Percentiles rank a stretch among this genome's conserved stretches.
Evolutionary conservation across 805 yeast species (phyloP).

Genomic region (Yarrowia sp.): DNA sequence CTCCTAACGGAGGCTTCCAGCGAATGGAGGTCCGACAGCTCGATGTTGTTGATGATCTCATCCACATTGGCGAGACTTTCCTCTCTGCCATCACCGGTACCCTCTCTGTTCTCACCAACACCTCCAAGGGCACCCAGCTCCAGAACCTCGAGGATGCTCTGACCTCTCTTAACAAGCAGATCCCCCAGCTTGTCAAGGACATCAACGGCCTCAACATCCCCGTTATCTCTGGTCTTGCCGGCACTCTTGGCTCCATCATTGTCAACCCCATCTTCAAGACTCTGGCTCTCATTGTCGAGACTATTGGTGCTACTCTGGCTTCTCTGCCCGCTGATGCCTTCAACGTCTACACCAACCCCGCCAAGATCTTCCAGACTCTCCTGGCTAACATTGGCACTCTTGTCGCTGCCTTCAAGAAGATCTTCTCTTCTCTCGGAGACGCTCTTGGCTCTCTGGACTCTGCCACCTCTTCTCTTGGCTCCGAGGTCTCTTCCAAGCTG

Average conservation of each 20-base stretch:
- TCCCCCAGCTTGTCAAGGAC: slow-evolving; percentile 12
- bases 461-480: slow-evolving; percentile 25
- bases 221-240: slow-evolving; percentile 12
- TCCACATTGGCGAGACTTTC: slow-evolving; percentile 18
- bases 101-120: slow-evolving; percentile 12
- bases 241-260: background rate
- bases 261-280: slow-evolving; percentile 25
- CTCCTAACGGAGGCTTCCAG: slow-evolving; percentile 7
- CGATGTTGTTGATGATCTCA: slow-evolving; percentile 2
- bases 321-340: slow-evolving; percentile 5
- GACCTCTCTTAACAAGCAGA: background rate
- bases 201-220: slow-evolving; percentile 9
- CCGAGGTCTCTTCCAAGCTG: background rate
- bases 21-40: slow-evolving; percentile 25
- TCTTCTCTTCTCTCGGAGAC: background rate
- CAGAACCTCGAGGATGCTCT: slow-evolving; percentile 10
- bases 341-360: background rate
- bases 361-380: slow-evolving; percentile 16
- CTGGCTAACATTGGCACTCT: slow-evolving; percentile 6
- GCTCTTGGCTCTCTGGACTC: background rate
- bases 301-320: slow-evolving; percentile 4
- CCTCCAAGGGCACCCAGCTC: slow-evolving; percentile 12
- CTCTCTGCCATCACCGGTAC: slow-evolving; percentile 10
- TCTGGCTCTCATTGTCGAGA: slow-evolving; percentile 20
- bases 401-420: background rate